These are phyloP conservation scores for Aquilaria yunnanensis DNA, from an alignment of 345 rosid genomes.

Conservation along the genomic window DNA sequence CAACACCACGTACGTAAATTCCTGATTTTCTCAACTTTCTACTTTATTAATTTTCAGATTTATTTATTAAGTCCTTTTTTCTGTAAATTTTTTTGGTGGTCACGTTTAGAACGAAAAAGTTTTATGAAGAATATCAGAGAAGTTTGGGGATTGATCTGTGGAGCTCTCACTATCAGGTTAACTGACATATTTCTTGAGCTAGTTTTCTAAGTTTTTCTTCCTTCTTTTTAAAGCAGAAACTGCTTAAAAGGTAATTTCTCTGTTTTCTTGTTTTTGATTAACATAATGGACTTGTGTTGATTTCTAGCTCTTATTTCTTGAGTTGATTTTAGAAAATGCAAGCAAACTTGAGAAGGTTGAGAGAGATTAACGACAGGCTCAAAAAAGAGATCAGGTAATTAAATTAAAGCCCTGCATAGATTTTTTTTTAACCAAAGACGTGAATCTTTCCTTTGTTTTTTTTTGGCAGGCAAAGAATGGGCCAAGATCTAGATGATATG, in stretches of 20 bases:
- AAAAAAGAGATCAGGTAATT: constrained; percentile 43
- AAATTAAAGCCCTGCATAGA: neutral
- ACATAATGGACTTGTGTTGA: neutral
- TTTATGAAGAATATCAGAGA: constrained; percentile 45
- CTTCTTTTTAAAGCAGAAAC: neutral
- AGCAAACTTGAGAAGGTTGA: constrained; percentile 37
- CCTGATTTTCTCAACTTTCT: constrained; percentile 2
- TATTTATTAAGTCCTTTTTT: neutral
- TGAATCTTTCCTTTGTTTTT: neutral
- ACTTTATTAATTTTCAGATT: neutral
- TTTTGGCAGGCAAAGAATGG: constrained; percentile 40
- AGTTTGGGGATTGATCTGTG: constrained; percentile 44
- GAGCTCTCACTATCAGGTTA: constrained; percentile 50
- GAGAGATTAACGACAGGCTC: constrained; percentile 40
- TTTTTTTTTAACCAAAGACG: neutral
- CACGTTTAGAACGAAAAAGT: constrained; percentile 31
- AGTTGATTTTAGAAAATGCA: constrained; percentile 45
- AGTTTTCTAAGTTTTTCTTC: neutral
- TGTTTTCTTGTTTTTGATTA: neutral
- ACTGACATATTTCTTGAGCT: neutral
- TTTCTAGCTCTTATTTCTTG: neutral
- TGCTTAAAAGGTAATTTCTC: neutral
- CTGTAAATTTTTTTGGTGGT: neutral
- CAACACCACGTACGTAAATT: constrained; percentile 29
- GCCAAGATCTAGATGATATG: constrained; percentile 40